phyloP scores from a whole-genome alignment of 2,329 filamentous ascomycete species.

The Septoria petroselini region DNA sequence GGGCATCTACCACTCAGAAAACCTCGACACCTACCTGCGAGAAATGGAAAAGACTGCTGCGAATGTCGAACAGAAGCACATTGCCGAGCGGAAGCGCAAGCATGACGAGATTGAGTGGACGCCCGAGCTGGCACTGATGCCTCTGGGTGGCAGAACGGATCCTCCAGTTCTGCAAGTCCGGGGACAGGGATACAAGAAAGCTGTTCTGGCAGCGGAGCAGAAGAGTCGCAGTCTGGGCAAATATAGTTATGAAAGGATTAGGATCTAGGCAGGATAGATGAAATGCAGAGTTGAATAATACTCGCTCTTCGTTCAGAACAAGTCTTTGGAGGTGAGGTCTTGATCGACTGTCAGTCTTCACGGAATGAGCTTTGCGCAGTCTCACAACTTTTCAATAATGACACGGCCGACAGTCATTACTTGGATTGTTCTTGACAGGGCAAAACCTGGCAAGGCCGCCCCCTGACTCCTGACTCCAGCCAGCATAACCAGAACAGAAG shows the following conservation, averaged over 20 bases:
- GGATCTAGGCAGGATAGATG: constrained; percentile 14
- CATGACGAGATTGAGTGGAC: constrained; percentile 10
- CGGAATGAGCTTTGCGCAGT: no score
- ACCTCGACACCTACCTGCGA: constrained; percentile 13
- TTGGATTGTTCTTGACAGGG: no score
- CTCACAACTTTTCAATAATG: no score
- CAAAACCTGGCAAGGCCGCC: no score
- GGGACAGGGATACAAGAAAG: not conserved
- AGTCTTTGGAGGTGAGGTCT: no score
- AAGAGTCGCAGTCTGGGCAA: constrained; percentile 20
- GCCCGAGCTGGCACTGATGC: constrained; percentile 16
- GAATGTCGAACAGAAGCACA: constrained; percentile 4
- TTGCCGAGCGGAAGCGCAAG: constrained; percentile 9
- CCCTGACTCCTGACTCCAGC: no score
- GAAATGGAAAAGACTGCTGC: constrained; percentile 16
- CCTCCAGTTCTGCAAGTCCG: constrained; percentile 4
- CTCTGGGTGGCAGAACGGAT: constrained; percentile 15
- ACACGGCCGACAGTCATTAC: no score
- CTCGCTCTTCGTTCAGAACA: no score
- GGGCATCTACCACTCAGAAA: constrained; percentile 16
- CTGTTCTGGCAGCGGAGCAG: constrained; percentile 14
- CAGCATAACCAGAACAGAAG: no score
- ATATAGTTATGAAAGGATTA: constrained; percentile 21
- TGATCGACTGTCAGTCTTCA: no score
- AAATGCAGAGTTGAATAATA: no score